These are phyloP conservation scores for Coemansia sp. DNA, from an alignment of 192 early-diverging fungal genomes.

Conservation along the genomic window DNA sequence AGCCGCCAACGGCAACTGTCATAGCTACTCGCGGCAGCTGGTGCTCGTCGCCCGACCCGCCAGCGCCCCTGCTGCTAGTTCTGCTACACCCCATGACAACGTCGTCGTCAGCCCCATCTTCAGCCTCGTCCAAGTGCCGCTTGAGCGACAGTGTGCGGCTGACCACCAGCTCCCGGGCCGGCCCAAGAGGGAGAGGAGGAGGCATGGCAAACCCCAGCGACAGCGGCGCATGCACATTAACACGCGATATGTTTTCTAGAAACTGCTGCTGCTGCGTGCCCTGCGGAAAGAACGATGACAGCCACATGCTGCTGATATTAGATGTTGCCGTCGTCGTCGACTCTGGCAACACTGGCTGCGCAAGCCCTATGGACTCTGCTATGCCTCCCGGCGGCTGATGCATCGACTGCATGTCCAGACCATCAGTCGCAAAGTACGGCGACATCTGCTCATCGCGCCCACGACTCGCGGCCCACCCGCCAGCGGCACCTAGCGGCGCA, in stretches of 20 bases:
- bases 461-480: not conserved
- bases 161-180: not conserved
- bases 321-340: constrained; percentile 13
- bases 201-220: not conserved
- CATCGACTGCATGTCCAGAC: constrained; percentile 1
- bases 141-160: constrained; percentile 36
- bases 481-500: not conserved
- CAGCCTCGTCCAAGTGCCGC: constrained; percentile 41
- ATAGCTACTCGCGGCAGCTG: not conserved
- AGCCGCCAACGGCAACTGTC: constrained; percentile 4
- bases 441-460: constrained; percentile 1
- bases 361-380: not conserved
- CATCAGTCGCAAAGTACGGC: constrained; percentile 1
- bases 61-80: constrained; percentile 16
- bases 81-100: constrained; percentile 20
- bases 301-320: constrained; percentile 26
- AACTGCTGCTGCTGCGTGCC: constrained; percentile 26
- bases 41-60: constrained; percentile 23
- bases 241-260: not conserved
- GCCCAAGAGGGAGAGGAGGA: not conserved
- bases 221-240: not conserved
- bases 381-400: not conserved
- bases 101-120: constrained; percentile 9
- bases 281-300: constrained; percentile 44
- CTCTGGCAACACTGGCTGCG: constrained; percentile 15